Evolutionary conservation across 1,284 basidiomycete genomes (phyloP).

Genomic region (Cryptococcus hybrid): DNA sequence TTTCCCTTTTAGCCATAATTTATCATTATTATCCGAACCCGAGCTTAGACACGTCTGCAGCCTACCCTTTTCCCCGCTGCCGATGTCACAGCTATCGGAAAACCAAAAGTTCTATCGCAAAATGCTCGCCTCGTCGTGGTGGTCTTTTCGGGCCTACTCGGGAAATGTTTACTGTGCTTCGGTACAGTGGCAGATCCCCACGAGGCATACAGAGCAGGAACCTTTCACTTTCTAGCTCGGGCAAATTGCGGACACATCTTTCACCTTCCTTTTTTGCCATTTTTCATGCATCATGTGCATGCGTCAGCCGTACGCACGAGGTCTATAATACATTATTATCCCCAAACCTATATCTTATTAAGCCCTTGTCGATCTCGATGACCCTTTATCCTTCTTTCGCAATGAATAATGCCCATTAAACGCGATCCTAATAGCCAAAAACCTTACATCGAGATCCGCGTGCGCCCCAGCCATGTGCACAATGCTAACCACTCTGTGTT

Average conservation of each 20-base stretch:
- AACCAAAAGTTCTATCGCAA: background rate
- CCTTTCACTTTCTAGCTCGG: no score
- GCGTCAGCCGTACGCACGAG: no score
- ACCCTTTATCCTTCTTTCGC: constrained; percentile 10
- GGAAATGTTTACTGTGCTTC: no score
- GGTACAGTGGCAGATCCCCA: no score
- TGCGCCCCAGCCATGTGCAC: constrained; percentile 44
- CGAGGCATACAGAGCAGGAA: no score
- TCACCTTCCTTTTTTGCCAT: no score
- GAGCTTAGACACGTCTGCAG: background rate
- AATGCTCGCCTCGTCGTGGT: no score
- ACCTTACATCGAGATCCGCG: constrained; percentile 48
- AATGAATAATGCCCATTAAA: constrained; percentile 49
- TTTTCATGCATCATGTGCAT: no score
- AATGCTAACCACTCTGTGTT: constrained; percentile 37
- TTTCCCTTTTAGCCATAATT: background rate
- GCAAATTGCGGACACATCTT: no score
- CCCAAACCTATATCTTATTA: background rate
- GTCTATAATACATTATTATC: no score
- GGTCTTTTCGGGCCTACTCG: no score
- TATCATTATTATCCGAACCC: background rate
- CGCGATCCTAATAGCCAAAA: constrained; percentile 49
- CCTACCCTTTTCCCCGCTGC: background rate
- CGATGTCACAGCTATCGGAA: background rate
- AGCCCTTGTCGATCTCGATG: background rate